Conservation (phyloP, 176 grass and related monocot genomes). For the Olyra latifolia region DNA sequence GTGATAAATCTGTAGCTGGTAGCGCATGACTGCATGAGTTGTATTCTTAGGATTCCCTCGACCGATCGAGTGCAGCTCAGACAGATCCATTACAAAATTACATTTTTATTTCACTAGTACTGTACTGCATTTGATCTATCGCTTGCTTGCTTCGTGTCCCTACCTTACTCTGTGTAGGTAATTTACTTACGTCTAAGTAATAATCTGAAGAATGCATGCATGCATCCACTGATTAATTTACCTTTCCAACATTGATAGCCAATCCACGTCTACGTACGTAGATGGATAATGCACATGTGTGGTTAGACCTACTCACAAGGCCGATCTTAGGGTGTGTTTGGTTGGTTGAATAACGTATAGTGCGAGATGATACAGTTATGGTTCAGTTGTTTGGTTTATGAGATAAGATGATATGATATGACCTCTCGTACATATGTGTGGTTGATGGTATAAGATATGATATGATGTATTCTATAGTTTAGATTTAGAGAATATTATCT, state of each 20-base stretch:
- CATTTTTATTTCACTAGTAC: not conserved
- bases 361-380: too few species aligned
- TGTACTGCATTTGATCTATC: not conserved
- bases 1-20: not conserved
- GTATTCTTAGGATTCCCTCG: not conserved
- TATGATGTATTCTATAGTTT: too few species aligned
- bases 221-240: too few species aligned
- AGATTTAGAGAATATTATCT: too few species aligned
- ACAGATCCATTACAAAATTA: not conserved
- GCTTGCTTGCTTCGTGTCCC: not conserved
- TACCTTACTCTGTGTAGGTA: not conserved
- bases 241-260: not conserved
- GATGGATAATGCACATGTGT: not conserved
- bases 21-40: not conserved
- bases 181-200: not conserved
- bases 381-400: too few species aligned
- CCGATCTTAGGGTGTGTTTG: too few species aligned
- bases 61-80: not conserved
- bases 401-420: too few species aligned
- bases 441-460: too few species aligned
- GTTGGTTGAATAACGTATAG: too few species aligned
- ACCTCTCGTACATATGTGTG: too few species aligned
- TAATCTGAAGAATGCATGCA: not conserved
- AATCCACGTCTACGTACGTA: not conserved
- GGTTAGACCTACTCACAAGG: not conserved